Percentiles rank a stretch among this genome's conserved stretches.
phyloP scores from a whole-genome alignment of 2,329 filamentous ascomycete species.

The Saccharata proteae region DNA sequence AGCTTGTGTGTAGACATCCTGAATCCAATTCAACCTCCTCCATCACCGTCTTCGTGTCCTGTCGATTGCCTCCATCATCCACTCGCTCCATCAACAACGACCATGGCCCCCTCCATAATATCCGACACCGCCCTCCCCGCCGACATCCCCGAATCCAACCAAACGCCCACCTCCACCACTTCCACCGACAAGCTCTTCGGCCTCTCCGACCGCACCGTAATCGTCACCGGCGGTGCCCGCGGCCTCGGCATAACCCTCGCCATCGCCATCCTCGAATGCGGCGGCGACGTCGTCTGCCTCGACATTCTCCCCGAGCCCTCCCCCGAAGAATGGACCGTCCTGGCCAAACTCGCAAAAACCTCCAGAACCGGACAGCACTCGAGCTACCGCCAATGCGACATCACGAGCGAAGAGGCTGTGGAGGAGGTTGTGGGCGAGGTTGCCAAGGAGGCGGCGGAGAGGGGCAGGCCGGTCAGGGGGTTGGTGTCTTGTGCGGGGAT shows the following conservation, averaged over 20 bases:
- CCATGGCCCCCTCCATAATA: slow-evolving; percentile 5
- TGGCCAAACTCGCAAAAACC: slow-evolving; percentile 2
- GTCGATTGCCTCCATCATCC: slow-evolving; percentile 1
- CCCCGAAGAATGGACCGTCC: slow-evolving; percentile 2
- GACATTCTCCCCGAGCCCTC: slow-evolving; percentile 4
- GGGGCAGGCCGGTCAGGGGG: slow-evolving; percentile 15
- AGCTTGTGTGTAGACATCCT: too few relatives aligned
- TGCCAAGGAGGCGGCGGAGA: slow-evolving; percentile 5
- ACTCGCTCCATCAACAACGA: neutral
- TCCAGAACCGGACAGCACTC: slow-evolving; percentile 1
- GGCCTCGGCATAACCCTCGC: slow-evolving; percentile 16
- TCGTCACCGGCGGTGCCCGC: slow-evolving; percentile 19
- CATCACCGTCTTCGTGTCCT: too few relatives aligned
- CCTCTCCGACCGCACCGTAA: slow-evolving; percentile 1
- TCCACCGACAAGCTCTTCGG: slow-evolving; percentile 6
- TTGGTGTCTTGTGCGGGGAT: slow-evolving; percentile 19
- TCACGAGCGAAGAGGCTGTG: slow-evolving; percentile 14
- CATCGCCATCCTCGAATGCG: slow-evolving; percentile 16
- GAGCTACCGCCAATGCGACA: slow-evolving; percentile 13
- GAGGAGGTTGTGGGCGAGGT: slow-evolving; percentile 11
- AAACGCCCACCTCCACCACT: slow-evolving; percentile 3
- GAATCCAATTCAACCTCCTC: too few relatives aligned
- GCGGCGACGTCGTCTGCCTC: slow-evolving; percentile 13
- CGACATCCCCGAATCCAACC: slow-evolving; percentile 3
- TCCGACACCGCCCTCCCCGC: slow-evolving; percentile 4